Evolutionary conservation across 495 filamentous ascomycete species (phyloP), one percentile per base, ranked within the genome.

Genomic region (Cercophora newfieldiana): DNA sequence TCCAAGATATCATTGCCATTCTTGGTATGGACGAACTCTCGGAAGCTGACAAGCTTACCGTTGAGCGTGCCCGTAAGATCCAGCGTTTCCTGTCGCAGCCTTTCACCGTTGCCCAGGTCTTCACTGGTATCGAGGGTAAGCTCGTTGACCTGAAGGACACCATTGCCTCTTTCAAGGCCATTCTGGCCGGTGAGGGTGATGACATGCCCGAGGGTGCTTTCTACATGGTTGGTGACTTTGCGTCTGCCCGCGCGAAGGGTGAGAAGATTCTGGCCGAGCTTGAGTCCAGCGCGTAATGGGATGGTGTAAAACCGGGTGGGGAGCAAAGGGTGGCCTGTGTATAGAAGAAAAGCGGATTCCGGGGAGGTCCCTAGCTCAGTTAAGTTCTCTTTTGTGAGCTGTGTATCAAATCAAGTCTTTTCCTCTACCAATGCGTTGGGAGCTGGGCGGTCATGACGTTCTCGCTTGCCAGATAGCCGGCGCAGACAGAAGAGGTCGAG

Each of bases 1-100:
- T 99, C 68, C 95, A 99, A 82, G 95, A 99, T 87, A 99, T 99
- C 88, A 99, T 99, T 87, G 95, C 95, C 83, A 99, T 99, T 91
- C 81, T 98, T 77, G 95, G 95, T 89, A 97, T 98, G 96, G 96
- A 99, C 84, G 96, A 99, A 80, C 83, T 98, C 81, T 97, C 94
- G 69, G 96, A 97, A 86, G 89, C 91, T 72, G 96, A 99, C 80
- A 98, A 99, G 90, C 88, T 99, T 73, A 98, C 96, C 71, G 95
- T 99, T 87, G 95, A 99, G 90, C 96, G 95, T 87, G 95, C 95
- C 75, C 93, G 95, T 85, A 98, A 98, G 87, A 87, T 99, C 78
- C 96, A 99, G 86, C 91, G 95, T 88, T 99, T 99, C 92, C 85
- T 99, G 85, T 90, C 87, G 80, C 95, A 99, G 88, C 95, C 95